Evolutionary conservation across 345 rosid genomes (phyloP).

Genomic region (Populus nigra): DNA sequence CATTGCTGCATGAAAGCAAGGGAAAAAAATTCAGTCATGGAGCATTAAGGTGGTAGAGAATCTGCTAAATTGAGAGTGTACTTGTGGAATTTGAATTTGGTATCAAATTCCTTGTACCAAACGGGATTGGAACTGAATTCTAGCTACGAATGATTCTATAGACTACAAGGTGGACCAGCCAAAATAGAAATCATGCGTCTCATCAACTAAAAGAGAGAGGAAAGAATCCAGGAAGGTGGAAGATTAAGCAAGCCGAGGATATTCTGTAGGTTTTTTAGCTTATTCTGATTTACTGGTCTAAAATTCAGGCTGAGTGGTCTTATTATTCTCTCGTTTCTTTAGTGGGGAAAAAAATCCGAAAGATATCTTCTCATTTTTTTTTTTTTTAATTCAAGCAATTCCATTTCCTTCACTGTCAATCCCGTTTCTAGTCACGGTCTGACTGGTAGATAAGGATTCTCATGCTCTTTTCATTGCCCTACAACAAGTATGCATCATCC

Average conservation of each 20-base stretch:
- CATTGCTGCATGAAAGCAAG: conserved; percentile 5
- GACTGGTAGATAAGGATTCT: background rate
- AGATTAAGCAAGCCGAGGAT: conserved; percentile 5
- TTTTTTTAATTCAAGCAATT: background rate
- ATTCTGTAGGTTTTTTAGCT: background rate
- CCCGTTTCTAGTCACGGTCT: background rate
- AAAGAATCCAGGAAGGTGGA: conserved; percentile 6
- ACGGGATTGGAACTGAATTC: background rate
- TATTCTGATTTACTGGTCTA: background rate
- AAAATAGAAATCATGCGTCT: background rate
- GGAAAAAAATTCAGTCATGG: conserved; percentile 2
- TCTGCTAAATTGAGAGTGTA: conserved; percentile 11
- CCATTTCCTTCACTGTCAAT: too few species aligned
- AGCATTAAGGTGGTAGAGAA: conserved; percentile 14
- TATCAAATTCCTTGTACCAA: conserved; percentile 8
- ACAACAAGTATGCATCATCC: background rate
- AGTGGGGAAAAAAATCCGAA: background rate
- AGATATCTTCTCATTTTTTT: too few species aligned
- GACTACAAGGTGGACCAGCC: conserved; percentile 1
- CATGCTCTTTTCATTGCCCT: too few species aligned
- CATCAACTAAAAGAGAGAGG: background rate
- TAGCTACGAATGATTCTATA: background rate
- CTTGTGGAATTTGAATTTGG: conserved; percentile 9
- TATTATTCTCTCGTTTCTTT: background rate
- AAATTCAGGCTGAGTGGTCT: background rate